Conservation (phyloP, 2,329 filamentous ascomycete genomes). For the Cordyceps pruinosa region DNA sequence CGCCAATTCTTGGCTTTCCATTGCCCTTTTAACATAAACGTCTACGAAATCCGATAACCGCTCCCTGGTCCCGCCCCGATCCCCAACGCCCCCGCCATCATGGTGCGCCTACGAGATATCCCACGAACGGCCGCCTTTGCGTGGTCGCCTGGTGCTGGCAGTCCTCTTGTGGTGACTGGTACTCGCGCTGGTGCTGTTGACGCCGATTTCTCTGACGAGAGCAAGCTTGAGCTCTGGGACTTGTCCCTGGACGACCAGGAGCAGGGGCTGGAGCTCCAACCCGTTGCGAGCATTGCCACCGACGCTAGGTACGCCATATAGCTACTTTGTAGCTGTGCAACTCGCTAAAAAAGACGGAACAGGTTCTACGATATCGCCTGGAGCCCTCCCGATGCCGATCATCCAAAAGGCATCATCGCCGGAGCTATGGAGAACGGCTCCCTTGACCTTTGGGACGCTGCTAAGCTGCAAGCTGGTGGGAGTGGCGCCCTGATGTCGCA, state of each 20-base stretch:
- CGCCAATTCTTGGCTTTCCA: conserved; percentile 17
- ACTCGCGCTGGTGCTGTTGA: conserved; percentile 93
- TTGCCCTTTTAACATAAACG: conserved; percentile 12
- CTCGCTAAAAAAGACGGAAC: conserved; percentile 9
- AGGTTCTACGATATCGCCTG: conserved; percentile 98
- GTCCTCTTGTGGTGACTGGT: conserved; percentile 83
- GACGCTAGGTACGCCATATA: conserved; percentile 67
- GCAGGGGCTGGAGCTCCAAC: conserved; percentile 76
- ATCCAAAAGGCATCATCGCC: conserved; percentile 83
- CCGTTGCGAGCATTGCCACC: conserved; percentile 73
- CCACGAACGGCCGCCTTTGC: conserved; percentile 94
- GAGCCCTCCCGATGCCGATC: conserved; percentile 72
- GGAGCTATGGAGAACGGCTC: conserved; percentile 92
- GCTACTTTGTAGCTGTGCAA: not conserved
- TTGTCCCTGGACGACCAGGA: conserved; percentile 71
- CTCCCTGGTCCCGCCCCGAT: conserved; percentile 18
- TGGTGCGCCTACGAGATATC: conserved; percentile 96
- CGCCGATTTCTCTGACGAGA: conserved; percentile 96
- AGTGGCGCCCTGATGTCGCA: conserved; percentile 76
- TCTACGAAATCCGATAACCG: conserved; percentile 15
- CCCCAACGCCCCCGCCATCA: conserved; percentile 38
- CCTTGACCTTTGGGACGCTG: conserved; percentile 89
- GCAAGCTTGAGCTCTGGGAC: conserved; percentile 94
- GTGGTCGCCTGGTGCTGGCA: conserved; percentile 77
- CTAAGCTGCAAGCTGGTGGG: conserved; percentile 51